Conservation (phyloP, 2,329 filamentous ascomycete species). For the Monilinia laxa region DNA sequence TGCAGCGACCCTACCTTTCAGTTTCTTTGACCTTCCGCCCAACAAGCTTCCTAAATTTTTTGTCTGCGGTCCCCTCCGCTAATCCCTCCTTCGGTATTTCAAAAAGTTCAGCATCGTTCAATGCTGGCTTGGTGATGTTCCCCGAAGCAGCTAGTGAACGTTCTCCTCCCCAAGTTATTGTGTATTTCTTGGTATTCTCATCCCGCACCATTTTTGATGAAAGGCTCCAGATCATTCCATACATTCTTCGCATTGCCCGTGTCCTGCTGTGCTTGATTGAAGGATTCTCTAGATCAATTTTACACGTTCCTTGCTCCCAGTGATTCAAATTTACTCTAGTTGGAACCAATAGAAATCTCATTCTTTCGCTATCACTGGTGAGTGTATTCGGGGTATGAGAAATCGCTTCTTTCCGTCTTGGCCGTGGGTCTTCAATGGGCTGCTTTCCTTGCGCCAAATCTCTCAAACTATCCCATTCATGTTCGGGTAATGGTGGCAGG, state of each 20-base stretch:
- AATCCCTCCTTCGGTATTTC: constrained; percentile 39
- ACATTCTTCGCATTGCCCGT: constrained; percentile 50
- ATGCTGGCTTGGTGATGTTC: constrained; percentile 35
- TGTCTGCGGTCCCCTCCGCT: constrained; percentile 36
- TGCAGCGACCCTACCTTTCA: neutral
- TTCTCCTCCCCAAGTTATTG: constrained; percentile 49
- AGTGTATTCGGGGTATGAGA: neutral
- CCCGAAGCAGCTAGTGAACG: constrained; percentile 37
- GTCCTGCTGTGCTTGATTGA: neutral
- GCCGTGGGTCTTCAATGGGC: constrained; percentile 24
- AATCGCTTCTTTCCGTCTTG: constrained; percentile 31
- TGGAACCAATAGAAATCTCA: neutral
- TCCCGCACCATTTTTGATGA: constrained; percentile 46
- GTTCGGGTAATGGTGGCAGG: constrained; percentile 53
- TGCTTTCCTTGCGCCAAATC: constrained; percentile 44
- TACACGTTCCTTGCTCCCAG: neutral
- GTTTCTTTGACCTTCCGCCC: neutral
- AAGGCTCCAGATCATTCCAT: constrained; percentile 47
- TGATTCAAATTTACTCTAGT: neutral
- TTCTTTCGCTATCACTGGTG: neutral
- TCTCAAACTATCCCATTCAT: constrained; percentile 58
- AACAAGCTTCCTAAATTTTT: neutral
- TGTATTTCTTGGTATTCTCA: constrained; percentile 38
- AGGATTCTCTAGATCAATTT: neutral
- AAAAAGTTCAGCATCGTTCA: constrained; percentile 49